These are phyloP conservation scores for Phytophthora sojae DNA, from an alignment of 352 stramenopile species.

Conservation along the genomic window DNA sequence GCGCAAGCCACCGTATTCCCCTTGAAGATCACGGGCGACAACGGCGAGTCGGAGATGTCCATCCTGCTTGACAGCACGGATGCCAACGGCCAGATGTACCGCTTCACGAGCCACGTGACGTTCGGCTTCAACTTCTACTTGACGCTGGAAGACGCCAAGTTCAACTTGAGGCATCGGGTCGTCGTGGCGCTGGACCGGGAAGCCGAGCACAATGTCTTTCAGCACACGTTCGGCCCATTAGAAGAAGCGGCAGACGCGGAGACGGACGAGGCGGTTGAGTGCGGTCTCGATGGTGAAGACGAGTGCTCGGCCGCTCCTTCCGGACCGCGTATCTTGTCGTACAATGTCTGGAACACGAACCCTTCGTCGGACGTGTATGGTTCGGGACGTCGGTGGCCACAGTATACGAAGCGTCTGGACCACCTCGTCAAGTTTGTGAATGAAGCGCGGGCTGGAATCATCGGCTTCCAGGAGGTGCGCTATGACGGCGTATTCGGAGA, in stretches of 20 bases:
- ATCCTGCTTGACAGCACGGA: constrained; percentile 66
- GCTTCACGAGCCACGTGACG: constrained; percentile 75
- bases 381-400: constrained; percentile 55
- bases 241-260: constrained; percentile 11
- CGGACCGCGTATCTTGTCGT: constrained; percentile 78
- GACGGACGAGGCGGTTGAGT: constrained; percentile 22
- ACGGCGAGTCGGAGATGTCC: constrained; percentile 69
- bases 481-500: constrained; percentile 83
- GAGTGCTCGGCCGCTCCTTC: constrained; percentile 20
- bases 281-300: constrained; percentile 18
- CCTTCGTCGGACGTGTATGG: constrained; percentile 76
- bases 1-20: constrained; percentile 47
- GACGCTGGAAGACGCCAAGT: constrained; percentile 65
- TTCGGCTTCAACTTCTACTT: constrained; percentile 78
- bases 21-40: constrained; percentile 71
- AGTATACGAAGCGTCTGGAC: constrained; percentile 82
- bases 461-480: constrained; percentile 90
- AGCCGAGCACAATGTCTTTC: constrained; percentile 70
- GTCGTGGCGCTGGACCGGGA: constrained; percentile 81
- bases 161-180: constrained; percentile 62
- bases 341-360: constrained; percentile 93
- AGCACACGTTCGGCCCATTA: constrained; percentile 66
- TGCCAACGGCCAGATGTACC: constrained; percentile 35
- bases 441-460: constrained; percentile 62
- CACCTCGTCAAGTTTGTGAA: constrained; percentile 71